Evolutionary conservation across 768 basidiomycete genomes (phyloP).

Genomic region (Macrolepiota dolichaula): DNA sequence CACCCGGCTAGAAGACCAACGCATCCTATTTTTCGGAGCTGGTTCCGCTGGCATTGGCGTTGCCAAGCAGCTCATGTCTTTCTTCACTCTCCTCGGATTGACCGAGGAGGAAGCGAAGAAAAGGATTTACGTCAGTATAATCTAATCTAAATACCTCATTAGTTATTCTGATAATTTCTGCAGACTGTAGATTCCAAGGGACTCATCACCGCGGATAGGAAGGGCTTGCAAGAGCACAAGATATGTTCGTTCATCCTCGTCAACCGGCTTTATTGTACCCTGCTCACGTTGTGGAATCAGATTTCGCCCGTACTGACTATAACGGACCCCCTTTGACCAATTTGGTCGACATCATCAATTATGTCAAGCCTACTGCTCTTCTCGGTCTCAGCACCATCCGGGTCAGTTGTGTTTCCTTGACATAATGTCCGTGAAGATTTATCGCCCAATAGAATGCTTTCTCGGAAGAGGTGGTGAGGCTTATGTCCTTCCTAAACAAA

Average conservation of each 20-base stretch:
- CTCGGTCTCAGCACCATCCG: slow-evolving; percentile 67
- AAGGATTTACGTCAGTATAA: slow-evolving; percentile 57
- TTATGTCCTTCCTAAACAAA: slow-evolving; percentile 61
- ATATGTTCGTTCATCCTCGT: slow-evolving; percentile 39
- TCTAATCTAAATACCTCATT: not conserved
- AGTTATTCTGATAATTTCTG: slow-evolving; percentile 11
- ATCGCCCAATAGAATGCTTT: slow-evolving; percentile 49
- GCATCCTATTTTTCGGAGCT: slow-evolving; percentile 88
- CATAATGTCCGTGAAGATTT: not conserved
- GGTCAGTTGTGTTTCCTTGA: slow-evolving; percentile 22
- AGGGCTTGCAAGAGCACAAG: slow-evolving; percentile 71
- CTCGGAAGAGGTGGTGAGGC: slow-evolving; percentile 54
- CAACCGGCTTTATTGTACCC: slow-evolving; percentile 39
- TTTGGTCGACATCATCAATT: slow-evolving; percentile 62
- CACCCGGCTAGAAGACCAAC: slow-evolving; percentile 64
- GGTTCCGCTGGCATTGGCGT: slow-evolving; percentile 90
- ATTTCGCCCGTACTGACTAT: slow-evolving; percentile 72
- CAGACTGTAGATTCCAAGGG: slow-evolving; percentile 79
- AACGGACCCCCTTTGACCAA: slow-evolving; percentile 57
- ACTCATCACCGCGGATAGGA: slow-evolving; percentile 66
- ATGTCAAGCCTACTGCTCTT: slow-evolving; percentile 75
- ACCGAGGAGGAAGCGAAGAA: slow-evolving; percentile 62
- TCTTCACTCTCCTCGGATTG: slow-evolving; percentile 72
- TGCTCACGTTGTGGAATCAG: slow-evolving; percentile 24
- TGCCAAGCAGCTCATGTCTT: slow-evolving; percentile 77